Evolutionary conservation across 1,139 yeast species (phyloP), one percentile per base, ranked within the genome.

Genomic region (Zygosaccharomyces sapae): DNA sequence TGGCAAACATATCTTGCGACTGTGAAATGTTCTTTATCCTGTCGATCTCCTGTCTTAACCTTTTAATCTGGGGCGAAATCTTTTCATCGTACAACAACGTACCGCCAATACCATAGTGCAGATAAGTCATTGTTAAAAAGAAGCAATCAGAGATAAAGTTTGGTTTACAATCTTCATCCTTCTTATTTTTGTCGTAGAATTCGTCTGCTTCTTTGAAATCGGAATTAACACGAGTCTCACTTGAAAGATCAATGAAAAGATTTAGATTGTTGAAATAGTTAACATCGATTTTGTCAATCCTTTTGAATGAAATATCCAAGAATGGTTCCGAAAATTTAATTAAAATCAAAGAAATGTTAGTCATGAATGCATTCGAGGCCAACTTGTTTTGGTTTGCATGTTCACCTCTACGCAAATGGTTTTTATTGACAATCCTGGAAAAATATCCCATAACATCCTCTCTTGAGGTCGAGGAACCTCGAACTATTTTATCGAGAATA

Each of bases 101-200:
- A 43, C 97, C 97, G 30, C 95, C 95, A 37, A 88, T 70, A 39
- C 97, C 99, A 66, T 86, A 94, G 56, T 92, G 90, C 47, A 88
- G 70, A 63, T 84, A 89, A 0, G 95, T 81, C 44, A 85, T 71
- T 7, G 94, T 80, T 49, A 92, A 67, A 62, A 76, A 92, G 67
- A 89, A 94, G 58, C 95, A 84, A 57, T 90, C 92, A 4, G 96
- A 82, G 13, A 94, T 85, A 63, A 92, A 92, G 59, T 92, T 92
- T 4, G 87, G 69, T 29, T 67, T 61, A 24, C 51, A 52, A 8
- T 56, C 56, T 2, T 66, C 69, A 1, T 59, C 62, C 3, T 63
- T 58, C 29, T 66, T 65, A 44, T 62, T 63, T 12, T 65, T 54
- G 30, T 71, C 66, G 56, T 75, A 79, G 59, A 75, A 81, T 45